Percentiles rank a stretch among this genome's conserved stretches.
phyloP scores from a whole-genome alignment of 352 stramenopile species.

The Saprolegnia parasitica region DNA sequence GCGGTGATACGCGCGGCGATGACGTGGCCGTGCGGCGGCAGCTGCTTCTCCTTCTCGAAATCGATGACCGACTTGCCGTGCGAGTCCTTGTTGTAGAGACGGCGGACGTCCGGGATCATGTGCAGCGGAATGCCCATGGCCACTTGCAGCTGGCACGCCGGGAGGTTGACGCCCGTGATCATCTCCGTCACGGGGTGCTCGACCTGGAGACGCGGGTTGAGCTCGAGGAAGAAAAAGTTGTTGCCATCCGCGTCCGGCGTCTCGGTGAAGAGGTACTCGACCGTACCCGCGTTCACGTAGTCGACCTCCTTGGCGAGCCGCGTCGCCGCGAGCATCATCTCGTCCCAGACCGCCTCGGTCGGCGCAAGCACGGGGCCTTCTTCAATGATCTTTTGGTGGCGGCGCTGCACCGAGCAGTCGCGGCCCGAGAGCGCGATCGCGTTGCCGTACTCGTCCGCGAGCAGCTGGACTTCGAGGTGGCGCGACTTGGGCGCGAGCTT shows the following conservation, averaged over 20 bases:
- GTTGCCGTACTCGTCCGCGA: constrained; percentile 98
- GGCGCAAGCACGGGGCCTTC: constrained; percentile 95
- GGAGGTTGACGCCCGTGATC: constrained; percentile 98
- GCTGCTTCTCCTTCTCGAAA: constrained; percentile 88
- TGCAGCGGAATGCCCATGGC: constrained; percentile 99
- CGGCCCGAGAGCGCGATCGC: constrained; percentile 98
- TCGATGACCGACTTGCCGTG: constrained; percentile 93
- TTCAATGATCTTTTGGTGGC: constrained; percentile 99
- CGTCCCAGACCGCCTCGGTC: constrained; percentile 91
- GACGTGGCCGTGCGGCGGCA: constrained; percentile 89
- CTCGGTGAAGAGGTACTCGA: constrained; percentile 99
- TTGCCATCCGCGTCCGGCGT: constrained; percentile 83
- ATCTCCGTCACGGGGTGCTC: constrained; percentile 99
- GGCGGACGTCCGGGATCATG: constrained; percentile 97
- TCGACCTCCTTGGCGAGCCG: constrained; percentile 96
- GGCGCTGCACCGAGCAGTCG: constrained; percentile 99
- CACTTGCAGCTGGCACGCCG: constrained; percentile 96
- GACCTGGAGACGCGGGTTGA: constrained; percentile 99
- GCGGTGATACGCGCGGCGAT: constrained; percentile 99
- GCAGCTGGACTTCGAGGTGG: constrained; percentile 99
- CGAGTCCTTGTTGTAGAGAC: constrained; percentile 94
- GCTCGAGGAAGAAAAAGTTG: constrained; percentile 99
- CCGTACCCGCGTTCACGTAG: constrained; percentile 99
- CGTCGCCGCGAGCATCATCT: constrained; percentile 98
- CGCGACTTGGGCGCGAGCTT: constrained; percentile 95